A percentile compares a stretch with the other conserved stretches of the same genome.
Evolutionary conservation across 371 early-diverging fungal species (phyloP).

Genomic region (Mucor saturninus): DNA sequence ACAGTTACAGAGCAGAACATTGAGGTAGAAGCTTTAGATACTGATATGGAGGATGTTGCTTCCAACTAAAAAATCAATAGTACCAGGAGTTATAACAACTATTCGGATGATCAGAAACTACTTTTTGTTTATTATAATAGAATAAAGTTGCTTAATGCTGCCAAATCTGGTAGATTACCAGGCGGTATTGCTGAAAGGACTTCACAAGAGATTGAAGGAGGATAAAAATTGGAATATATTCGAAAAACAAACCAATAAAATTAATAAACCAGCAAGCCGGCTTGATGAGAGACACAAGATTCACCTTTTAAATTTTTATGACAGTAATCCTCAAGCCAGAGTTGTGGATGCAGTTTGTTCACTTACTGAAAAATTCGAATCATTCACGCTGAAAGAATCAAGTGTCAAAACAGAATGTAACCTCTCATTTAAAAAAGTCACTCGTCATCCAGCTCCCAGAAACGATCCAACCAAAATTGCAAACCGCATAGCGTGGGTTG

Average conservation of each 20-base stretch:
- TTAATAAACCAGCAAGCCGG: constrained; percentile 22
- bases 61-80: constrained; percentile 13
- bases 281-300: constrained; percentile 19
- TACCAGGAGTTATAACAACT: constrained; percentile 11
- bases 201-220: constrained; percentile 21
- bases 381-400: constrained; percentile 14
- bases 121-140: constrained; percentile 20
- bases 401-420: constrained; percentile 21
- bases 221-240: constrained; percentile 28
- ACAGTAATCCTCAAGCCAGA: constrained; percentile 15
- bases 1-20: constrained; percentile 12
- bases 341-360: constrained; percentile 20
- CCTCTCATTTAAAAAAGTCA: constrained; percentile 24
- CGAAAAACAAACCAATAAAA: constrained; percentile 20
- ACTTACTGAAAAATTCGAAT: constrained; percentile 16
- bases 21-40: constrained; percentile 10
- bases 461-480: constrained; percentile 14
- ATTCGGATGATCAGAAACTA: constrained; percentile 23
- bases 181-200: constrained; percentile 19
- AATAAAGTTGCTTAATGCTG: constrained; percentile 19
- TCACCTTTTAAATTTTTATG: constrained; percentile 23
- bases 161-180: constrained; percentile 13
- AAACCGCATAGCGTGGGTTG: constrained; percentile 17
- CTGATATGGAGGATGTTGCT: constrained; percentile 21
- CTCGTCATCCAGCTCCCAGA: constrained; percentile 20